These are phyloP conservation scores for Populus hybrid DNA, from an alignment of 441 rosid species.

Conservation along the genomic window DNA sequence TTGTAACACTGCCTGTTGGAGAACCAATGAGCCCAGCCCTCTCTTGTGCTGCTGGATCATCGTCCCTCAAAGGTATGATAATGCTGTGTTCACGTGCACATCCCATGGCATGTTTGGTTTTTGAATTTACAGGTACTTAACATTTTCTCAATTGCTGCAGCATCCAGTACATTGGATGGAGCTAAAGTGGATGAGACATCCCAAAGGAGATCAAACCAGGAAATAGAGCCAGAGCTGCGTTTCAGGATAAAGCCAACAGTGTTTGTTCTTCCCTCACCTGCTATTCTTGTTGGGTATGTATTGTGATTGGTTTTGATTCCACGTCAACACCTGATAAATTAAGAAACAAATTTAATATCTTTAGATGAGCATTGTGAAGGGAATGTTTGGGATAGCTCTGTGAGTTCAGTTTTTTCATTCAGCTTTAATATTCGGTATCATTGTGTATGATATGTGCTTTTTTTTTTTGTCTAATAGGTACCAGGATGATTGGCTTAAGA, in stretches of 20 bases:
- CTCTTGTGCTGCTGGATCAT: conserved; percentile 56
- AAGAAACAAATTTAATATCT: background rate
- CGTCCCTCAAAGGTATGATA: conserved; percentile 52
- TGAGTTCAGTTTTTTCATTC: background rate
- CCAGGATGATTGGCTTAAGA: conserved; percentile 99
- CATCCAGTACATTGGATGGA: conserved; percentile 54
- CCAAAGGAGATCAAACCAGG: conserved; percentile 71
- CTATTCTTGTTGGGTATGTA: conserved; percentile 95
- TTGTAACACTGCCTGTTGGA: conserved; percentile 43
- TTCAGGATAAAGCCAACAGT: conserved; percentile 68
- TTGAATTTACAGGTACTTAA: conserved; percentile 23
- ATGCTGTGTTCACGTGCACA: background rate
- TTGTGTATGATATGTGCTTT: background rate
- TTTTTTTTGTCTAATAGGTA: conserved; percentile 51
- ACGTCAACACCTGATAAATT: background rate
- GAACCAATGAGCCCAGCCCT: conserved; percentile 64
- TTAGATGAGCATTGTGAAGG: background rate
- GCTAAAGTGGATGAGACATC: conserved; percentile 64
- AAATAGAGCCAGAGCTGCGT: conserved; percentile 70
- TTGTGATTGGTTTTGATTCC: conserved; percentile 6
- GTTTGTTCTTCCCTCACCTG: conserved; percentile 90
- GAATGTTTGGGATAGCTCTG: background rate
- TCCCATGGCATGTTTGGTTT: conserved; percentile 15
- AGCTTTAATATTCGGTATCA: background rate
- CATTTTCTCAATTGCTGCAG: conserved; percentile 32